phyloP scores from a whole-genome alignment of 345 rosid species.

The Eucalyptus marginata region DNA sequence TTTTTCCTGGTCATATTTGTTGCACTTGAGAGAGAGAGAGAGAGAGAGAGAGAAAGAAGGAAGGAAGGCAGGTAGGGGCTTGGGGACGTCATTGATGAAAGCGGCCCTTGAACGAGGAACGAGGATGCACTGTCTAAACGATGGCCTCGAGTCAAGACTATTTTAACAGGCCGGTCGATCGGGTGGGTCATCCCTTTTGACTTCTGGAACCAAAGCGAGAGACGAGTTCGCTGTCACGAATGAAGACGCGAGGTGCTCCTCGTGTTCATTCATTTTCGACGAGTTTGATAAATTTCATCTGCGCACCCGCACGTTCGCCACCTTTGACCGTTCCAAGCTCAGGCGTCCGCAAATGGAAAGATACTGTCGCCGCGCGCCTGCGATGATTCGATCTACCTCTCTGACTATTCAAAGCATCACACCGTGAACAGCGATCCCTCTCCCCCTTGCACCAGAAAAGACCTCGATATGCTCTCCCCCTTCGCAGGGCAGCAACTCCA shows the following conservation, averaged over 20 bases:
- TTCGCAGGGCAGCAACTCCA: neutral
- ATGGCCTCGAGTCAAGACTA: neutral
- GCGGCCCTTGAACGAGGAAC: neutral
- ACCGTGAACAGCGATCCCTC: neutral
- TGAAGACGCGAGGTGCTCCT: neutral
- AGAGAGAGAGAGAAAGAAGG: neutral
- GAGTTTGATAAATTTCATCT: neutral
- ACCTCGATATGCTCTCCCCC: neutral
- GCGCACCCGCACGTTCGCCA: neutral
- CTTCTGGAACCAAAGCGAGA: neutral
- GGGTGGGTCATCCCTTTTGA: neutral
- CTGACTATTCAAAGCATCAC: neutral
- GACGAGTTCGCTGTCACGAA: neutral
- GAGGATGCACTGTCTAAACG: neutral
- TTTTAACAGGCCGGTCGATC: neutral
- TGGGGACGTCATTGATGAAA: neutral
- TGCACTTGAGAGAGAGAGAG: no score
- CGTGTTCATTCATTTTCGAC: neutral
- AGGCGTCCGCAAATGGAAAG: accelerated
- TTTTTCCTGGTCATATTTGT: no score
- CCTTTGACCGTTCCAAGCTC: neutral
- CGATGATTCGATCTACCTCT: neutral
- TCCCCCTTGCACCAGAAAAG: neutral
- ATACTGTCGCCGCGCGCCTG: neutral
- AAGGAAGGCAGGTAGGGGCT: neutral